Percentiles rank a stretch among this genome's conserved stretches.
Evolutionary conservation across 805 yeast genomes (phyloP).

Genomic region (Torulaspora microellipsoides): DNA sequence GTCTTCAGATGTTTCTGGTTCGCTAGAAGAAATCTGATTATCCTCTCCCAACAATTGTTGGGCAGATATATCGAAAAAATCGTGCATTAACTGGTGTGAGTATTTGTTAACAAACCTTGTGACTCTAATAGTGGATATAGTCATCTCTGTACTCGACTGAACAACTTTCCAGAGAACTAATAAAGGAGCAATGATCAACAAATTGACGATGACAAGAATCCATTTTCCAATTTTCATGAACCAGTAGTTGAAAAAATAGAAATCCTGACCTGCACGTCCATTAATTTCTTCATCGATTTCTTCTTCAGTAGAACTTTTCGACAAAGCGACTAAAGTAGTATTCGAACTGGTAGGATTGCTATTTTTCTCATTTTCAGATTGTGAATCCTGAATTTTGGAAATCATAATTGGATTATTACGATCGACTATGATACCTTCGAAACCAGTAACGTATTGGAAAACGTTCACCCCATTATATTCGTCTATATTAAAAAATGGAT

Average conservation of each 20-base stretch:
- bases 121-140: constrained; percentile 39
- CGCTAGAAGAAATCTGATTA: neutral
- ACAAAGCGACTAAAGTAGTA: neutral
- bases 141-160: constrained; percentile 39
- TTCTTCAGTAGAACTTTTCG: neutral
- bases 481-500: constrained; percentile 50
- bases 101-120: constrained; percentile 29
- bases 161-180: constrained; percentile 58
- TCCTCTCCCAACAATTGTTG: constrained; percentile 1
- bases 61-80: constrained; percentile 17
- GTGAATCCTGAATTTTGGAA: constrained; percentile 24
- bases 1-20: constrained; percentile 1
- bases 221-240: constrained; percentile 42
- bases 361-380: neutral
- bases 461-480: constrained; percentile 42
- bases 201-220: constrained; percentile 42
- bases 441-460: constrained; percentile 45
- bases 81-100: constrained; percentile 25
- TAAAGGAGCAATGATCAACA: constrained; percentile 54
- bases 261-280: constrained; percentile 9
- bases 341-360: neutral
- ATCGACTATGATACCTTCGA: constrained; percentile 56
- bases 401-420: constrained; percentile 40
- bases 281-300: neutral
- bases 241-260: constrained; percentile 30